Evolutionary conservation across 2,329 filamentous ascomycete genomes (phyloP).

Genomic region (Cladophialophora psammophila): DNA sequence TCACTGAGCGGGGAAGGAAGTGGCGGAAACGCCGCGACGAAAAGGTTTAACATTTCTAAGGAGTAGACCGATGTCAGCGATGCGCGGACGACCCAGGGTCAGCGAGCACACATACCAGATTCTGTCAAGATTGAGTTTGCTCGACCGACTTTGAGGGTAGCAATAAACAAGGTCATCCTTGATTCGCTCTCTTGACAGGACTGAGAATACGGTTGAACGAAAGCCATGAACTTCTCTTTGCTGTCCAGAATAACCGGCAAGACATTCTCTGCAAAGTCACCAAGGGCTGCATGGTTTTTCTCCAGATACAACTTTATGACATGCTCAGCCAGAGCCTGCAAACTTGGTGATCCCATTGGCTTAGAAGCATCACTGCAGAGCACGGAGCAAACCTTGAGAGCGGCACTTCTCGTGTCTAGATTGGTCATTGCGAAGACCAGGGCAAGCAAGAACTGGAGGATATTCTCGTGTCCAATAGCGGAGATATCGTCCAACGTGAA

Average conservation of each 20-base stretch:
- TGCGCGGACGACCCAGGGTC: too few species aligned
- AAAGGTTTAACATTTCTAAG: constrained; percentile 22
- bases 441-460: constrained; percentile 32
- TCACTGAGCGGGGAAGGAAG: neutral
- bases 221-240: constrained; percentile 30
- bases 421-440: constrained; percentile 37
- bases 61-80: constrained; percentile 3
- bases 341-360: neutral
- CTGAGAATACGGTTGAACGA: constrained; percentile 21
- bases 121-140: constrained; percentile 29
- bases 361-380: constrained; percentile 28
- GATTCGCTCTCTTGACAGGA: constrained; percentile 19
- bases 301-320: constrained; percentile 34
- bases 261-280: constrained; percentile 38
- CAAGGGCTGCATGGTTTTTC: constrained; percentile 30
- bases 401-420: constrained; percentile 38
- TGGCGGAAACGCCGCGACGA: constrained; percentile 18
- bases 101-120: constrained; percentile 18
- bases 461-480: constrained; percentile 17
- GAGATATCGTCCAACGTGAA: constrained; percentile 20
- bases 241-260: constrained; percentile 36
- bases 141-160: constrained; percentile 35
- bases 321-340: constrained; percentile 19
- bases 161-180: constrained; percentile 32
- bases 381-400: constrained; percentile 38